These are phyloP conservation scores for Pichia gijzeniarum DNA, from an alignment of 805 yeast species.

Conservation along the genomic window DNA sequence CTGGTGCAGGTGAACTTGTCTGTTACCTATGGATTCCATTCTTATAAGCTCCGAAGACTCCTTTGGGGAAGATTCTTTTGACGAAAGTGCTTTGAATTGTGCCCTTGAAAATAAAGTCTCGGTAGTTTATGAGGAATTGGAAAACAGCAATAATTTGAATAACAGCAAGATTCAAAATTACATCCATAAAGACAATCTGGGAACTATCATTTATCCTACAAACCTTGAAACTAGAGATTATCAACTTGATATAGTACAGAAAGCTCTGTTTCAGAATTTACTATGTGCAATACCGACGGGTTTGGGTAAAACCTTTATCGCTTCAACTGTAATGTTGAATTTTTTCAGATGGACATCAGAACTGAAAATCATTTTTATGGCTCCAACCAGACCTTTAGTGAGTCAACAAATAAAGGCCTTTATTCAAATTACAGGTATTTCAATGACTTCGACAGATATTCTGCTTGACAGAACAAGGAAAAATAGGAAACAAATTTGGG, in stretches of 20 bases:
- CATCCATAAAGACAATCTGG: conserved; percentile 34
- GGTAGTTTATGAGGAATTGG: conserved; percentile 2
- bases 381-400: conserved; percentile 94
- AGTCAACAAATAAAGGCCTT: conserved; percentile 96
- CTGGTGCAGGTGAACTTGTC: too few relatives aligned
- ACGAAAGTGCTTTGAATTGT: neutral
- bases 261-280: conserved; percentile 65
- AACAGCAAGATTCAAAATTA: conserved; percentile 35
- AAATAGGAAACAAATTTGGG: conserved; percentile 77
- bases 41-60: conserved; percentile 2
- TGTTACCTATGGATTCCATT: conserved; percentile 1
- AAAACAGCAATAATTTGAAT: neutral
- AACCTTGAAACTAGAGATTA: conserved; percentile 82
- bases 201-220: conserved; percentile 71
- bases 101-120: neutral
- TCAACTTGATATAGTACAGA: conserved; percentile 72
- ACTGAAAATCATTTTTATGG: conserved; percentile 79
- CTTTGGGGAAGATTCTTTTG: conserved; percentile 4
- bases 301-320: conserved; percentile 93
- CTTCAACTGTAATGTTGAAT: conserved; percentile 88
- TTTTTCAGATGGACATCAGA: conserved; percentile 82
- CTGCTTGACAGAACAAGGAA: conserved; percentile 46
- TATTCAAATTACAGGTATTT: conserved; percentile 77
- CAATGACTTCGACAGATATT: conserved; percentile 71
- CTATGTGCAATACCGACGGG: conserved; percentile 96